Conservation (phyloP, 495 filamentous ascomycete species). For the Aspergillus nidulans region DNA sequence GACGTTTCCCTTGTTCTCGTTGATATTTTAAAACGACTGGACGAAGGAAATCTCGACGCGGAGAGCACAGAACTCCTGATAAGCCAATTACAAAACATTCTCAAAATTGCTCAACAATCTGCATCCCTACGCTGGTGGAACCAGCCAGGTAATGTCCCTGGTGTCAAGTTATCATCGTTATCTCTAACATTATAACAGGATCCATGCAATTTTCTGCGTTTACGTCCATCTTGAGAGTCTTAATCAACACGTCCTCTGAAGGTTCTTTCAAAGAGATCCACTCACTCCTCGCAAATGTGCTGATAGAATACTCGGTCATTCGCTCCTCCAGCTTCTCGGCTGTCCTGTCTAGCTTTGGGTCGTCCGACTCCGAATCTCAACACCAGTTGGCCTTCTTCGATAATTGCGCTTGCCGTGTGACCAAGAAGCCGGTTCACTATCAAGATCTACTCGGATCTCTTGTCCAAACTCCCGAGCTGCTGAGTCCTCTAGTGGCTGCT, state of each 20-base stretch:
- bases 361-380: slow-evolving; percentile 28
- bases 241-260: slow-evolving; percentile 31
- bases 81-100: slow-evolving; percentile 68
- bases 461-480: slow-evolving; percentile 29
- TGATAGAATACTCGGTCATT: slow-evolving; percentile 36
- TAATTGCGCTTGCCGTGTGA: slow-evolving; percentile 67
- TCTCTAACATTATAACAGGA: slow-evolving; percentile 19
- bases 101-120: slow-evolving; percentile 72
- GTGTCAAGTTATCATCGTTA: background rate
- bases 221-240: slow-evolving; percentile 42
- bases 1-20: slow-evolving; percentile 77
- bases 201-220: slow-evolving; percentile 45
- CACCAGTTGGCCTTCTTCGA: slow-evolving; percentile 62
- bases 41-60: slow-evolving; percentile 29
- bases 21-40: slow-evolving; percentile 52
- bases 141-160: slow-evolving; percentile 45
- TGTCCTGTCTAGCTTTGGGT: slow-evolving; percentile 41
- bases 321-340: slow-evolving; percentile 33
- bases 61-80: slow-evolving; percentile 50
- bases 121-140: slow-evolving; percentile 81
- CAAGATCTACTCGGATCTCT: slow-evolving; percentile 43
- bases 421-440: slow-evolving; percentile 72
- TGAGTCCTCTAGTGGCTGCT: slow-evolving; percentile 56
- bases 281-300: slow-evolving; percentile 28
- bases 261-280: slow-evolving; percentile 33